phyloP scores from a whole-genome alignment of 805 yeast species.

The Geotrichum ghanense region DNA sequence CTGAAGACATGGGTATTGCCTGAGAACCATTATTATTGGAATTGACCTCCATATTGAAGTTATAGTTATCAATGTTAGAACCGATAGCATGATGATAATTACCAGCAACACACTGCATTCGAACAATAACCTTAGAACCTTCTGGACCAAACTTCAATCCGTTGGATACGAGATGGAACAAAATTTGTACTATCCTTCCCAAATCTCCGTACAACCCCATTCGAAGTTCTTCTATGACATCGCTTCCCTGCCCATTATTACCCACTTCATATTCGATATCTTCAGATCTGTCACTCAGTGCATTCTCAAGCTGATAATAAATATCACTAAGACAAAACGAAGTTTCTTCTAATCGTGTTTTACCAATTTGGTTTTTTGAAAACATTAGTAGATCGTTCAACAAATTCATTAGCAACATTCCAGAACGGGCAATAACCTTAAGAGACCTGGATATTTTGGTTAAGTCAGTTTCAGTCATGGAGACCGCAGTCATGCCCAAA shows the following conservation, averaged over 20 bases:
- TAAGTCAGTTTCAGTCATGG: constrained; percentile 73
- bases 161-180: constrained; percentile 86
- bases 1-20: not conserved
- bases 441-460: constrained; percentile 60
- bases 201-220: constrained; percentile 78
- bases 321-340: constrained; percentile 73
- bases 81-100: constrained; percentile 1
- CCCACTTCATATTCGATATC: constrained; percentile 2
- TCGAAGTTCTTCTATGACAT: constrained; percentile 8
- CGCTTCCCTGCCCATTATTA: constrained; percentile 35
- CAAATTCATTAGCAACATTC: constrained; percentile 79
- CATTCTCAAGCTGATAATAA: constrained; percentile 73
- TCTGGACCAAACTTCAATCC: constrained; percentile 87
- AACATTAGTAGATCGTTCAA: constrained; percentile 85
- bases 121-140: constrained; percentile 56
- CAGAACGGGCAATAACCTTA: constrained; percentile 78
- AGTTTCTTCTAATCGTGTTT: constrained; percentile 72
- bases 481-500: constrained; percentile 87
- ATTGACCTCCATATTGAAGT: no score
- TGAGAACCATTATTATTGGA: not conserved
- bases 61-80: constrained; percentile 1
- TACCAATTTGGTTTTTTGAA: constrained; percentile 80
- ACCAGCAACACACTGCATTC: constrained; percentile 2
- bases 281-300: constrained; percentile 58
- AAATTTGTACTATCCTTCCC: constrained; percentile 79